Base-by-base conservation (phyloP, 352 stramenopile species). In the Pythium grandisporangium region DNA sequence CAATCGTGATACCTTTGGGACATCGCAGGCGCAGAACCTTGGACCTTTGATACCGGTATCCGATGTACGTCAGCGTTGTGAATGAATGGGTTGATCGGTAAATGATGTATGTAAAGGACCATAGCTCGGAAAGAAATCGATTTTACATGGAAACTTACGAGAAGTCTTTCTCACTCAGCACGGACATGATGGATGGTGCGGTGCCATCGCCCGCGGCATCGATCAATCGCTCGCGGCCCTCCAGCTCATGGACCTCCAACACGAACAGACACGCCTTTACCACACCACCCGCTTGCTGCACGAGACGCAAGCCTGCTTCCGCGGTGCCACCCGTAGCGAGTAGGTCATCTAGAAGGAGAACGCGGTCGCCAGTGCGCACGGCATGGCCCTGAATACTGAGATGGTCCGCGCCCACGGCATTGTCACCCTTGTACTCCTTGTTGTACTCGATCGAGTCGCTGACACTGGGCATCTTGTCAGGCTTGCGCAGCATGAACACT, bases 401-500 rank as follows among this genome's bases (percentile, higher is more conserved):
- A 36, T 74, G 58, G 66, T 96, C 87, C 41, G 75, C 66, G 33
- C 82, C 85, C 16, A 66, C 66, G 21, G 42, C 61, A 55, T 92
- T 75, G 60, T 98, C 85, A 36, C 91, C 92, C 46, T 84, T 62
- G 63, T 95, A 91, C 55, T 91, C 96, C 56, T 97, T 97, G 34
- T 91, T 78, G 61, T 98, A 98, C 46, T 86, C 73, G 42, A 83
- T 72, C 17, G 75, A 94, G 47, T 86, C 76, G 51, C 95, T 86
- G 26, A 93, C 80, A 48, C 93, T 97, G 32, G 95, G 95, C 82
- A 98, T 97, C 66, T 98, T 98, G 30, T 93, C 92, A 24, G 88
- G 84, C 66, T 99, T 99, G 51, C 96, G 81, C 58, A 98, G 88
- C 95, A 99, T 99, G 55, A 99, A 96, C 57, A 99, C 97, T 17